Conservation (phyloP, 2,329 filamentous ascomycete genomes). For the Xylariaceae sp. region DNA sequence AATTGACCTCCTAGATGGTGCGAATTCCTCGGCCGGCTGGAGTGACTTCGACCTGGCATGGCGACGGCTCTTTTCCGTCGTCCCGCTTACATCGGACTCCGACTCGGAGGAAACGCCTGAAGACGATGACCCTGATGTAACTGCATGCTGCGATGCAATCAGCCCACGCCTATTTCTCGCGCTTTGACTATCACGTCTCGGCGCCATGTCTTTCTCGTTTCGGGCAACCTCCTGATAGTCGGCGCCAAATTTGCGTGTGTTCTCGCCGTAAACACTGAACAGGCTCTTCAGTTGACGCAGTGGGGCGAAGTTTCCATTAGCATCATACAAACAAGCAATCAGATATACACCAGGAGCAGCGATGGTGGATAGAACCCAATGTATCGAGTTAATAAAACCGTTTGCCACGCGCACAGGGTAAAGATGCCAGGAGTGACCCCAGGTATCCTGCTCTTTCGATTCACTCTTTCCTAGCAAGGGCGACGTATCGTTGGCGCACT, state of each 20-base stretch:
- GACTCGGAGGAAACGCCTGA: slow-evolving; percentile 68
- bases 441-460: slow-evolving; percentile 33
- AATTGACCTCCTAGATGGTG: slow-evolving; percentile 72
- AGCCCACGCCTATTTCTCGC: slow-evolving; percentile 26
- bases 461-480: slow-evolving; percentile 53
- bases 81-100: slow-evolving; percentile 53
- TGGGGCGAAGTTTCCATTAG: slow-evolving; percentile 74
- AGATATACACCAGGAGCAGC: slow-evolving; percentile 78
- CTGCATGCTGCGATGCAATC: slow-evolving; percentile 24
- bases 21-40: slow-evolving; percentile 58
- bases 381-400: slow-evolving; percentile 69
- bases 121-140: slow-evolving; percentile 51
- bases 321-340: slow-evolving; percentile 77
- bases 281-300: slow-evolving; percentile 67
- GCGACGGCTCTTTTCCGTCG: slow-evolving; percentile 36
- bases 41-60: slow-evolving; percentile 63
- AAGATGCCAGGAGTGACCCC: slow-evolving; percentile 48
- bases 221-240: slow-evolving; percentile 33
- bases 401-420: slow-evolving; percentile 67
- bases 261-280: slow-evolving; percentile 44
- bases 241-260: slow-evolving; percentile 47
- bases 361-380: slow-evolving; percentile 73
- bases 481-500: slow-evolving; percentile 59
- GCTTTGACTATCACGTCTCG: slow-evolving; percentile 28
- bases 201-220: slow-evolving; percentile 32